These are phyloP conservation scores for Lentinula sp. DNA, from an alignment of 768 basidiomycete species.

Conservation along the genomic window DNA sequence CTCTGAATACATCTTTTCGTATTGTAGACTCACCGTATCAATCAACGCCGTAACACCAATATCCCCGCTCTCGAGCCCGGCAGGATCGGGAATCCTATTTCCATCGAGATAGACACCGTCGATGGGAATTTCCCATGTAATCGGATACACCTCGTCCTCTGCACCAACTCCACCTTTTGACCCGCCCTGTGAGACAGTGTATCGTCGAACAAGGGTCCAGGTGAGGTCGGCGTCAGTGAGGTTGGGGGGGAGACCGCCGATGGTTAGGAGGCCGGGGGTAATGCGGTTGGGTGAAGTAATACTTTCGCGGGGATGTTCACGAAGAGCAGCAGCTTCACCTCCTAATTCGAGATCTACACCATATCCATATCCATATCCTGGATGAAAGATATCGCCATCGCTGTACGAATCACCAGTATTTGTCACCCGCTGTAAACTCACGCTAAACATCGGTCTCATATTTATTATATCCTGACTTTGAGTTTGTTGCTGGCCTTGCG, in stretches of 20 bases:
- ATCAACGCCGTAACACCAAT: conserved; percentile 60
- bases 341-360: too few relatives aligned
- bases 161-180: conserved; percentile 49
- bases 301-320: too few relatives aligned
- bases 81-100: conserved; percentile 27
- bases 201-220: conserved; percentile 60
- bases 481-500: background rate
- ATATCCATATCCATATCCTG: too few relatives aligned
- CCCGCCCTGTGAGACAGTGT: conserved; percentile 46
- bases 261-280: conserved; percentile 52
- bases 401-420: background rate
- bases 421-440: conserved; percentile 64
- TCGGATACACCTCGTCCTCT: conserved; percentile 55
- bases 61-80: conserved; percentile 43
- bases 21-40: conserved; percentile 50
- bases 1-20: too few relatives aligned
- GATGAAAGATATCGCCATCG: too few relatives aligned
- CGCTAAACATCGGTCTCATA: conserved; percentile 39
- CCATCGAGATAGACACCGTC: conserved; percentile 74
- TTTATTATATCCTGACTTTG: too few relatives aligned
- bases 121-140: conserved; percentile 67
- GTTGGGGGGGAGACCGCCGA: conserved; percentile 57
- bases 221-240: conserved; percentile 46
- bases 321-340: too few relatives aligned
- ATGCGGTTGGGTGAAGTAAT: background rate